These are phyloP conservation scores for Gracilariopsis chorda DNA, from an alignment of 23 red algal species.

Conservation along the genomic window DNA sequence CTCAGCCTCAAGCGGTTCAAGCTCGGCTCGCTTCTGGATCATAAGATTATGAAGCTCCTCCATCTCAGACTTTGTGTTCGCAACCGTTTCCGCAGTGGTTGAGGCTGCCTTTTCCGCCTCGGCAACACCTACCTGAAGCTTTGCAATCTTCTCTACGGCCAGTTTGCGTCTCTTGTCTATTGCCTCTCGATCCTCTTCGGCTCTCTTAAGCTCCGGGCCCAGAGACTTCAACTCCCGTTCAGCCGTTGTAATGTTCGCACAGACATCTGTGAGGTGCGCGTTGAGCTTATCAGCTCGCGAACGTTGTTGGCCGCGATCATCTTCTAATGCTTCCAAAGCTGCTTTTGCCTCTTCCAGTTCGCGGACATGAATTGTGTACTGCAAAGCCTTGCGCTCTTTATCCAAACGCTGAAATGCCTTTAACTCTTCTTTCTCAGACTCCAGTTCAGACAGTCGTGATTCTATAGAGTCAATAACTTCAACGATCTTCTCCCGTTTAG, in stretches of 20 bases:
- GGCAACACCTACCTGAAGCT: slow-evolving; percentile 51
- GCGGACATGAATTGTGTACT: slow-evolving; percentile 69
- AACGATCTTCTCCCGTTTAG: slow-evolving; percentile 78
- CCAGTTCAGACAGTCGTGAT: slow-evolving; percentile 80
- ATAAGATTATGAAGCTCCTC: slow-evolving; percentile 47
- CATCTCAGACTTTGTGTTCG: slow-evolving; percentile 42
- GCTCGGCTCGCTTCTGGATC: slow-evolving; percentile 26
- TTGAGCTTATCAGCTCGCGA: slow-evolving; percentile 61
- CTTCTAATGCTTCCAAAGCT: slow-evolving; percentile 66
- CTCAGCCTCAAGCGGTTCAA: slow-evolving; percentile 53
- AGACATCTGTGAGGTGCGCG: slow-evolving; percentile 19
- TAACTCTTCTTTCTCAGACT: slow-evolving; percentile 88
- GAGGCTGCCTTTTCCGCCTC: slow-evolving; percentile 47
- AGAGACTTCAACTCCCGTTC: slow-evolving; percentile 24
- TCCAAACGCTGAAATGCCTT: slow-evolving; percentile 77
- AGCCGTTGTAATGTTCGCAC: slow-evolving; percentile 30
- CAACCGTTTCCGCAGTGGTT: slow-evolving; percentile 12
- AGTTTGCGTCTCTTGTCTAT: slow-evolving; percentile 25
- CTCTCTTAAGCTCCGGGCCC: slow-evolving; percentile 5
- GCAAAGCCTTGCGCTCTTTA: slow-evolving; percentile 78
- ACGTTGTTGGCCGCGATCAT: slow-evolving; percentile 34
- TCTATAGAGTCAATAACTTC: slow-evolving; percentile 90
- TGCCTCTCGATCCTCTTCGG: slow-evolving; percentile 31
- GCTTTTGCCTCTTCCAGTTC: slow-evolving; percentile 84
- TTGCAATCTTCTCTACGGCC: slow-evolving; percentile 47